Percentiles rank a stretch among this genome's conserved stretches.
Conservation (phyloP, 768 basidiomycete genomes). For the Agaricus bisporus region DNA sequence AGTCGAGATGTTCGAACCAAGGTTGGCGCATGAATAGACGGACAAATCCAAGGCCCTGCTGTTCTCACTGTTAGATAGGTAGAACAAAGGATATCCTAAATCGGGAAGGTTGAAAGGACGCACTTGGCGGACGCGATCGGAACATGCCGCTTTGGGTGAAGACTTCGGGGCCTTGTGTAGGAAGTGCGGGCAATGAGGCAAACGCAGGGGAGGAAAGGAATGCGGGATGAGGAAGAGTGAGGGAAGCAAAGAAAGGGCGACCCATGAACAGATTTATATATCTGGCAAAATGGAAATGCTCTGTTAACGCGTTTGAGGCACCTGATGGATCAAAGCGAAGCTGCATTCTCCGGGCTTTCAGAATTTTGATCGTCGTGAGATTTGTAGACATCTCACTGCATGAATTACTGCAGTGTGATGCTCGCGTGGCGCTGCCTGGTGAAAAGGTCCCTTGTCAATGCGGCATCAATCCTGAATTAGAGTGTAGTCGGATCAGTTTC, state of each 20-base stretch:
- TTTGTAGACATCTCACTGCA: not conserved
- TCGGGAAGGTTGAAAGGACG: conserved; percentile 45
- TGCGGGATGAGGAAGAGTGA: conserved; percentile 8
- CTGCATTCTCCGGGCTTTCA: conserved; percentile 11
- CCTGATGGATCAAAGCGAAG: conserved; percentile 8
- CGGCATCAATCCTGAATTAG: not conserved
- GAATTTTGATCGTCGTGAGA: conserved; percentile 11
- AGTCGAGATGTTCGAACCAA: conserved; percentile 30
- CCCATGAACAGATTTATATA: conserved; percentile 4
- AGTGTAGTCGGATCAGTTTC: conserved; percentile 4
- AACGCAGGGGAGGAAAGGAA: conserved; percentile 9
- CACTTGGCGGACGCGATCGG: conserved; percentile 30
- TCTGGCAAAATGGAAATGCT: conserved; percentile 13
- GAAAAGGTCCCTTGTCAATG: conserved; percentile 1
- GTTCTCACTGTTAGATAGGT: conserved; percentile 31
- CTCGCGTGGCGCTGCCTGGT: conserved; percentile 7
- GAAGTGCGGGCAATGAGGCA: conserved; percentile 22
- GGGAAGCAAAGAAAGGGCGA: conserved; percentile 11
- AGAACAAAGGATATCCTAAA: conserved; percentile 45
- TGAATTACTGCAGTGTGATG: conserved; percentile 8
- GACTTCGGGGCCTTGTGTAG: conserved; percentile 17
- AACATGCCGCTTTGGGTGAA: conserved; percentile 37
- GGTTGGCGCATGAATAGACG: conserved; percentile 30
- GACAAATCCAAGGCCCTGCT: conserved; percentile 27
- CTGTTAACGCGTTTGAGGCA: conserved; percentile 10